Conservation (phyloP, 2,329 filamentous ascomycete species). For the Xylariales sp. region DNA sequence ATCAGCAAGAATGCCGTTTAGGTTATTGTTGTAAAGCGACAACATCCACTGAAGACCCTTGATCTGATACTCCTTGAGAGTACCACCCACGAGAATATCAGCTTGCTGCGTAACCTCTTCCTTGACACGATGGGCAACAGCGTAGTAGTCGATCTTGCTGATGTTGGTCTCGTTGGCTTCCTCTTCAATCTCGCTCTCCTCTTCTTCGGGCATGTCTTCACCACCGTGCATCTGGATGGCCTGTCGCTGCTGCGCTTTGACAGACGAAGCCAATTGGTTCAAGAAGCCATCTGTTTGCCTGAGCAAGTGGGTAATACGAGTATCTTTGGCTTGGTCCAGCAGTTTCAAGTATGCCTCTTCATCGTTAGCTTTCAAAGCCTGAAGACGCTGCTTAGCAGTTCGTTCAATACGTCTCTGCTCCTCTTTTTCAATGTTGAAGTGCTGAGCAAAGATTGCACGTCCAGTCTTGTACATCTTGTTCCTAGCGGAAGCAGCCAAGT, state of each 20-base stretch:
- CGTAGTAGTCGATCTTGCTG: conserved; percentile 96
- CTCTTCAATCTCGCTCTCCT: conserved; percentile 62
- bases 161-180: conserved; percentile 66
- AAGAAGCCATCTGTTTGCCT: conserved; percentile 97
- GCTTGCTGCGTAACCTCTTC: conserved; percentile 87
- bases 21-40: conserved; percentile 98
- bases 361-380: conserved; percentile 97
- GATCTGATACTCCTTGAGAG: conserved; percentile 93
- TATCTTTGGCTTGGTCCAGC: conserved; percentile 97
- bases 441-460: conserved; percentile 81
- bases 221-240: conserved; percentile 75
- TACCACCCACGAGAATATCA: conserved; percentile 82
- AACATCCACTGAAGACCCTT: conserved; percentile 99
- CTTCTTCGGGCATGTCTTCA: conserved; percentile 52
- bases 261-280: conserved; percentile 88
- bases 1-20: conserved; percentile 96
- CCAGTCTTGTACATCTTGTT: conserved; percentile 81
- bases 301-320: conserved; percentile 94
- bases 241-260: conserved; percentile 88
- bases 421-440: conserved; percentile 97
- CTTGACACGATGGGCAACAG: conserved; percentile 92
- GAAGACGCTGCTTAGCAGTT: conserved; percentile 98
- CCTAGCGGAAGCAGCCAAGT: conserved; percentile 61
- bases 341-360: conserved; percentile 98
- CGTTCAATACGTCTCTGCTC: conserved; percentile 98